Conservation (phyloP, 2,329 filamentous ascomycete genomes). For the Pyricularia sp. region DNA sequence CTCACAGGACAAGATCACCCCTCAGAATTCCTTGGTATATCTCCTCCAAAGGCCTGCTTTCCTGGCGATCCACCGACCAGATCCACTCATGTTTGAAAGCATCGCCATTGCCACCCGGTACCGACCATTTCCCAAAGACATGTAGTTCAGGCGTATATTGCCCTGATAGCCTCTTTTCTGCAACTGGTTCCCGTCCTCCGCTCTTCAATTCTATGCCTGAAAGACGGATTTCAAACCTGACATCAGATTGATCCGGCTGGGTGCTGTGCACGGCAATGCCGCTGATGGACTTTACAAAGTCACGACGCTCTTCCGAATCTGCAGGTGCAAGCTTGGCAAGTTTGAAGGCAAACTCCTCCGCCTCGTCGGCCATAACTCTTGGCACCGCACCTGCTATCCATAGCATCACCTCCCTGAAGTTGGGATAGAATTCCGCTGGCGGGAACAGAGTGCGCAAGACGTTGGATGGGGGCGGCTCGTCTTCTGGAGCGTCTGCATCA, state of each 20-base stretch:
- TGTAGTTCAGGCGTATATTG: background rate
- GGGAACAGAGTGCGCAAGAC: conserved; percentile 1
- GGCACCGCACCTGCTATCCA: conserved; percentile 31
- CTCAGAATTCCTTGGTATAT: background rate
- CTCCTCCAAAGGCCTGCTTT: background rate
- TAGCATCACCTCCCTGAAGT: conserved; percentile 27
- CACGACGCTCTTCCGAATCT: conserved; percentile 8
- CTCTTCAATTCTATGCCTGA: background rate
- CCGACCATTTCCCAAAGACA: background rate
- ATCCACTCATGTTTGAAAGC: background rate
- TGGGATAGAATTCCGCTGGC: conserved; percentile 26
- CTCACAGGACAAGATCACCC: background rate
- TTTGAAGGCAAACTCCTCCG: conserved; percentile 14
- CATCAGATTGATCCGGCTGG: background rate
- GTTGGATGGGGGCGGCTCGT: conserved; percentile 1
- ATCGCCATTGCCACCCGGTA: background rate
- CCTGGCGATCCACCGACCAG: background rate
- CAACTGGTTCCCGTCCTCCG: background rate
- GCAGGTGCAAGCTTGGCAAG: background rate
- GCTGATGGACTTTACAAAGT: conserved; percentile 4
- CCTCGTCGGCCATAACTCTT: conserved; percentile 23
- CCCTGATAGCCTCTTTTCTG: background rate
- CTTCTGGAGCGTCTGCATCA: conserved; percentile 22
- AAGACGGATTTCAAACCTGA: background rate
- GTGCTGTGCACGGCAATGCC: conserved; percentile 1